Evolutionary conservation across 345 rosid species (phyloP), one percentile per base, ranked within the genome.

Genomic region (Lepidium didymum): DNA sequence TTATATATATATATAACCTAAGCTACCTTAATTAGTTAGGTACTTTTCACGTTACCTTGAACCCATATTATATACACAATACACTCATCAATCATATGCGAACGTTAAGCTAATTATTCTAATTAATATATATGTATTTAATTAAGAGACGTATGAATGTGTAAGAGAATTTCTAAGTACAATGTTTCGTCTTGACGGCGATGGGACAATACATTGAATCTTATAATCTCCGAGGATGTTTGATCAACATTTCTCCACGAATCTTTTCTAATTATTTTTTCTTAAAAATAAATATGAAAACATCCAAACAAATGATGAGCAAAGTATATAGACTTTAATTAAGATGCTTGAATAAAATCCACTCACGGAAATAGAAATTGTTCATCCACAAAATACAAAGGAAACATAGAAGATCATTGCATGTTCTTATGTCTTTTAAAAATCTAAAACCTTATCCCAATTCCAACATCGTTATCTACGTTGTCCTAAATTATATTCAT

Each of bases 381-480:
- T 40, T 6, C 23, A 41, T 73, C 67, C 67, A 73, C 40, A 29
- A 66, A 59, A 51, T 43, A 53, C 68, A 67, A 57, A 59, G 73
- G 42, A 67, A 29, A 60, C 77, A 67, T 60, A 29, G 27, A 67
- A 67, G 73, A 74, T 67, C 44, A 25, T 11, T 33, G 51, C 77
- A 67, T 67, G 73, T 67, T 74, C 72, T 67, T 74, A 31, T 74
- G 73, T 74, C 73, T 60, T 60, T 59, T 27, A 0, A 13, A 11
- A 36, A 52, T 44, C 33, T 10, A 25, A 36, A 56, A 59, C 63
- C 56, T 74, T 67, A 67, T 60, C 73, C 57, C 68, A 53, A 43
- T 67, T 15, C 73, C 73, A 74, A 67, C 77, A 74, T 74, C 63
- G 63, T 60, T 74, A 67, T 67, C 77, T 67, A 67, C 73, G 51